These are phyloP conservation scores for Suillus americanus DNA, from an alignment of 768 basidiomycete genomes.

Conservation along the genomic window DNA sequence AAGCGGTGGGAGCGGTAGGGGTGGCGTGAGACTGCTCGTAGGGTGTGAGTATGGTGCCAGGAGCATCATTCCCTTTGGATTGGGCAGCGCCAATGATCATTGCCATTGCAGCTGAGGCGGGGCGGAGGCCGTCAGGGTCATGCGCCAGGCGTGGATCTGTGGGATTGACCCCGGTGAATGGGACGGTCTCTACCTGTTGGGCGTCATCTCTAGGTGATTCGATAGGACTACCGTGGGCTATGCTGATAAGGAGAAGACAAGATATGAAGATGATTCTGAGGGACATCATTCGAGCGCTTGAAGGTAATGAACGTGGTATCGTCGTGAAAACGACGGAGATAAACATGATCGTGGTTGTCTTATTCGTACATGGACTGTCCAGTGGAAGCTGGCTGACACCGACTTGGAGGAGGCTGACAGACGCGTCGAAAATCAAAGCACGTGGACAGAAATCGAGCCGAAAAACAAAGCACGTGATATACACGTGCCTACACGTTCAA, in stretches of 20 bases:
- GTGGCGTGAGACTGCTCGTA: conserved; percentile 7
- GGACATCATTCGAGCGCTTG: background rate
- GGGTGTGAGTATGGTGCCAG: conserved; percentile 13
- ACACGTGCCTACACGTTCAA: conserved; percentile 15
- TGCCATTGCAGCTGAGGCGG: conserved; percentile 7
- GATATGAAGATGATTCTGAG: background rate
- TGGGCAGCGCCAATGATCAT: conserved; percentile 4
- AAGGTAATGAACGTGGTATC: conserved; percentile 6
- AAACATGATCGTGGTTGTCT: background rate
- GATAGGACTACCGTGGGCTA: background rate
- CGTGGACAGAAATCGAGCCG: conserved; percentile 3
- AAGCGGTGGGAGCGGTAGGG: background rate
- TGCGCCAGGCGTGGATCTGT: background rate
- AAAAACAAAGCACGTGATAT: conserved; percentile 17
- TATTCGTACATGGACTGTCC: no score
- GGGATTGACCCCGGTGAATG: background rate
- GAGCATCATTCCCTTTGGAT: conserved; percentile 3
- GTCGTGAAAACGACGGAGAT: background rate
- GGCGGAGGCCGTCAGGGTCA: conserved; percentile 3
- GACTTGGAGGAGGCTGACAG: background rate
- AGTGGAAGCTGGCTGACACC: background rate
- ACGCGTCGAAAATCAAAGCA: conserved; percentile 3
- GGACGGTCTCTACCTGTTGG: background rate
- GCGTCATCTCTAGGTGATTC: conserved; percentile 11
- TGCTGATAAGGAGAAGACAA: background rate